Conservation (phyloP, 768 basidiomycete genomes). For the Neoboletus subvelutipes region DNA sequence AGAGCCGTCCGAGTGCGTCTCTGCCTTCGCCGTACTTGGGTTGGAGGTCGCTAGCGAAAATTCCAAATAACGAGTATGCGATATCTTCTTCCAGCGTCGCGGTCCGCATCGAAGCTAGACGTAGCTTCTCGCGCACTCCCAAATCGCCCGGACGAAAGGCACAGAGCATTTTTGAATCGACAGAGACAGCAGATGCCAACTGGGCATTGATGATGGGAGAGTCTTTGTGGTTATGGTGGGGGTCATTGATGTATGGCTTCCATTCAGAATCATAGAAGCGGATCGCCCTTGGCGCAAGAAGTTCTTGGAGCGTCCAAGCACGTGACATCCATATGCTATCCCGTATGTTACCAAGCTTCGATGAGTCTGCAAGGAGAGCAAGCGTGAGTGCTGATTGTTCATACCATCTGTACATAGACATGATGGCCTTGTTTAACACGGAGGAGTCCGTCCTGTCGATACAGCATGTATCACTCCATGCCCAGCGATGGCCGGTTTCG, state of each 20-base stretch:
- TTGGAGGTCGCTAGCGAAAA: constrained; percentile 4
- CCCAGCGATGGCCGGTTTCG: constrained; percentile 1
- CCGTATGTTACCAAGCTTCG: background rate
- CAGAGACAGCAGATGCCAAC: background rate
- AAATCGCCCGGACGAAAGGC: background rate
- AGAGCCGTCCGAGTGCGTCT: constrained; percentile 1
- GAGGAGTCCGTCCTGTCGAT: background rate
- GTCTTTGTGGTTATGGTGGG: background rate
- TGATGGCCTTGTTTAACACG: background rate
- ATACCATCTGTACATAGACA: constrained; percentile 11
- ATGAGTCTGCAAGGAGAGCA: background rate
- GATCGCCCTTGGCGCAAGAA: constrained; percentile 6
- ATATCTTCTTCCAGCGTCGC: constrained; percentile 1
- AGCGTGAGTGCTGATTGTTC: background rate
- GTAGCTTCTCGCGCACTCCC: constrained; percentile 1
- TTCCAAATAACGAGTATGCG: constrained; percentile 3
- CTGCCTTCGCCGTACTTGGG: background rate
- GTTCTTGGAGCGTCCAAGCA: constrained; percentile 8
- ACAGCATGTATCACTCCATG: constrained; percentile 6
- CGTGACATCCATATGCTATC: constrained; percentile 8
- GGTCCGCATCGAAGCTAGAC: background rate
- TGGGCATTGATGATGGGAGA: background rate
- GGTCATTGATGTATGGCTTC: constrained; percentile 4
- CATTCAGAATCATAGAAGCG: constrained; percentile 9
- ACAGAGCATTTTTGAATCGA: background rate